Base-by-base conservation (phyloP, 441 rosid genomes). In the Manihot esculenta region DNA sequence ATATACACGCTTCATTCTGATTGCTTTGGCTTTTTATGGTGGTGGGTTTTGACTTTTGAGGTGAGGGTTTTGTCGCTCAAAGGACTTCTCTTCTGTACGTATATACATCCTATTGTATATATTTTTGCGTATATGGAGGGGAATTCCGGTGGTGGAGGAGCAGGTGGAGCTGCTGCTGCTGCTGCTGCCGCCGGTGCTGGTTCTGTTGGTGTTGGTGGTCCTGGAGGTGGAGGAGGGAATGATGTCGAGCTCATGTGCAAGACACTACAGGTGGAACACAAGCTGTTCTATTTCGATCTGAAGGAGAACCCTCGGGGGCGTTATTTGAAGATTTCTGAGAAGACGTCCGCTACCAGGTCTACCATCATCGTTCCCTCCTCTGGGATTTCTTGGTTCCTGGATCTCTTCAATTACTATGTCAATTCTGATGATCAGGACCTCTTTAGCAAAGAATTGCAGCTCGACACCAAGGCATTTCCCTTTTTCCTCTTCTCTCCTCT, bases 271-370 rank as follows among this genome's bases (percentile, higher is more conserved):
- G 97, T 94, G 55, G 99, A 94, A 78, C 99, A 94, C 80, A 92
- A 94, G 82, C 92, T 94, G 17, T 94, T 94, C 84, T 94, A 94
- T 81, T 94, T 91, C 71, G 98, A 93, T 88, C 93, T 93, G 55
- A 93, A 93, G 70, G 98, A 93, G 90, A 93, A 93, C 68, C 99
- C 97, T 24, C 90, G 99, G 21, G 99, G 99, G 5, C 82, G 97
- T 23, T 94, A 92, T 81, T 82, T 94, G 41, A 94, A 94, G 83
- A 89, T 94, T 69, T 94, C 97, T 10, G 97, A 94, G 87, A 94
- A 94, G 80, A 94, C 99, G 12, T 90, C 99, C 7, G 93, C 99
- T 45, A 94, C 97, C 30, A 82, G 99, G 85, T 92, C 99, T 80
- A 94, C 99, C 68, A 92, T 94, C 86, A 94, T 94, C 54, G 97